Evolutionary conservation across 768 basidiomycete species (phyloP).

Genomic region (Hirschioporus abietinus): DNA sequence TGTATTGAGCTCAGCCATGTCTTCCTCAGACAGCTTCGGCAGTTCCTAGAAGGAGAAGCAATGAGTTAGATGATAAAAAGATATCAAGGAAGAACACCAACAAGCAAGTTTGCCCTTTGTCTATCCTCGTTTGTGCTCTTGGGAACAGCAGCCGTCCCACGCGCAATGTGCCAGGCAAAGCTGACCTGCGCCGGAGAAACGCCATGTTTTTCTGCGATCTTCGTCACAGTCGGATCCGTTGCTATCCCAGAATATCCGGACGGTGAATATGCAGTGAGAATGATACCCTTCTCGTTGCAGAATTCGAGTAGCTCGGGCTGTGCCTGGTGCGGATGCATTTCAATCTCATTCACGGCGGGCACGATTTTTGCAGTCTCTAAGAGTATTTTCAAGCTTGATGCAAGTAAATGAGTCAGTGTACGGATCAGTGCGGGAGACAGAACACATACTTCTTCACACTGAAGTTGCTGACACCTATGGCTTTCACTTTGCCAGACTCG

Average conservation of each 20-base stretch:
- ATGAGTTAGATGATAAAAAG: conserved; percentile 4
- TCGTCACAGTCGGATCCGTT: conserved; percentile 38
- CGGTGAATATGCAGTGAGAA: conserved; percentile 45
- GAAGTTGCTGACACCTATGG: conserved; percentile 59
- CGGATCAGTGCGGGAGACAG: background rate
- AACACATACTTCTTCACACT: conserved; percentile 45
- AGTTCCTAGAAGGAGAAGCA: background rate
- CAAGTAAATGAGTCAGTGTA: background rate
- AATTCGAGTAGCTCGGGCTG: conserved; percentile 43
- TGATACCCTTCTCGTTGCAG: conserved; percentile 44
- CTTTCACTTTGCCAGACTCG: conserved; percentile 39
- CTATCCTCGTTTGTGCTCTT: conserved; percentile 41
- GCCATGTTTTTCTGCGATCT: conserved; percentile 43
- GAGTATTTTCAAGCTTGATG: conserved; percentile 21
- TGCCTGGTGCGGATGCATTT: conserved; percentile 46
- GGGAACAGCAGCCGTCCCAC: conserved; percentile 39
- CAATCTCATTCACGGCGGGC: conserved; percentile 33
- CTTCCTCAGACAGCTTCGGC: background rate
- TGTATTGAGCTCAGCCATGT: background rate
- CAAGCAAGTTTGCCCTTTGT: conserved; percentile 47
- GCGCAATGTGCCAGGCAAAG: conserved; percentile 46
- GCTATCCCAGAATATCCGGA: conserved; percentile 42
- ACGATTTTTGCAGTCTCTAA: conserved; percentile 25
- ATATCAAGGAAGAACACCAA: conserved; percentile 21
- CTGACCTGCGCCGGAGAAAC: conserved; percentile 42